Conservation (phyloP, 257 asterid genomes). For the Ligustrum vulgare region DNA sequence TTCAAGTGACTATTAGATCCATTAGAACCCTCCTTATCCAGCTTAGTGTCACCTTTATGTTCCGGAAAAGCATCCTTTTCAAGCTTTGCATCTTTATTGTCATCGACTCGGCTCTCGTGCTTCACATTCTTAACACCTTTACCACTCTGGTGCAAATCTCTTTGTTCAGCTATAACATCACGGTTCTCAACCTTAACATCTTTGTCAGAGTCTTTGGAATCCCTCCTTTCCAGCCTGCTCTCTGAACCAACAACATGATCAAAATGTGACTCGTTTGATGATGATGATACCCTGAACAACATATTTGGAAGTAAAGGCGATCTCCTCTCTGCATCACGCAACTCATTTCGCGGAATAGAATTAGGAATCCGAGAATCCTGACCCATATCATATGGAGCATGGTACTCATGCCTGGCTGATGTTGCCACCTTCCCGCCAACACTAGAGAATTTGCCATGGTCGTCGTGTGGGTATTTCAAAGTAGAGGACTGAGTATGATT, state of each 20-base stretch:
- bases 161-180: slow-evolving; percentile 56
- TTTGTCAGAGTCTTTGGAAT: slow-evolving; percentile 52
- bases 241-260: slow-evolving; percentile 59
- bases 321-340: slow-evolving; percentile 72
- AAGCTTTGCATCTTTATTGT: slow-evolving; percentile 57
- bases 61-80: slow-evolving; percentile 67
- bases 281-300: slow-evolving; percentile 53
- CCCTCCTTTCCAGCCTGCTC: slow-evolving; percentile 64
- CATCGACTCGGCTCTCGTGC: slow-evolving; percentile 57
- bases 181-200: slow-evolving; percentile 64
- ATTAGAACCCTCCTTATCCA: slow-evolving; percentile 62
- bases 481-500: slow-evolving; percentile 55
- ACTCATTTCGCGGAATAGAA: slow-evolving; percentile 62
- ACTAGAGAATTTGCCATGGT: slow-evolving; percentile 52
- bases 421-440: slow-evolving; percentile 49
- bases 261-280: slow-evolving; percentile 54
- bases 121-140: slow-evolving; percentile 56
- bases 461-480: slow-evolving; percentile 67
- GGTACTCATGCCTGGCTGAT: slow-evolving; percentile 57
- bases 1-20: slow-evolving; percentile 52
- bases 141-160: slow-evolving; percentile 58
- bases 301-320: slow-evolving; percentile 59
- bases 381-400: slow-evolving; percentile 59
- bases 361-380: slow-evolving; percentile 67
- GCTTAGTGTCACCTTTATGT: slow-evolving; percentile 52